A percentile compares a stretch with the other conserved stretches of the same genome.
These are phyloP conservation scores for Eragrostis tef DNA, from an alignment of 202 grass and related monocot species.

Conservation along the genomic window DNA sequence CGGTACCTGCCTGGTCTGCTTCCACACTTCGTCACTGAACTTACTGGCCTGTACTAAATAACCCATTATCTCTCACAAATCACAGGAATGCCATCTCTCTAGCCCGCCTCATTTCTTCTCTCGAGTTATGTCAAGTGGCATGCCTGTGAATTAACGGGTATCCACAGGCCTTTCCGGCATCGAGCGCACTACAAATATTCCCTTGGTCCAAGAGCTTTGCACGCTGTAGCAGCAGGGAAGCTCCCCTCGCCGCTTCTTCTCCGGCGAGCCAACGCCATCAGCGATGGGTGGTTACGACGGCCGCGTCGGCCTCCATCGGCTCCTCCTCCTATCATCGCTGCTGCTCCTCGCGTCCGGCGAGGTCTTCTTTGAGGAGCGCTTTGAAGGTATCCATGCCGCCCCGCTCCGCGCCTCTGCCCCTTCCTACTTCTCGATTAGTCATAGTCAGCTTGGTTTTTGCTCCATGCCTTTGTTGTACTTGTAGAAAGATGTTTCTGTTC, in stretches of 20 bases:
- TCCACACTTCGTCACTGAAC: neutral
- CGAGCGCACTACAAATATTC: constrained; percentile 54
- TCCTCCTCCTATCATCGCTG: constrained; percentile 57
- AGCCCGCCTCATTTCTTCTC: neutral
- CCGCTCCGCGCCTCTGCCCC: neutral
- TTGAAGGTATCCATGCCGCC: constrained; percentile 65
- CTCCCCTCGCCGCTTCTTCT: neutral
- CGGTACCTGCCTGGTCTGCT: neutral
- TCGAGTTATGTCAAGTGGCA: neutral
- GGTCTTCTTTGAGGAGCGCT: constrained; percentile 95
- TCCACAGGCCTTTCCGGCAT: neutral
- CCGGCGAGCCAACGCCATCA: constrained; percentile 29
- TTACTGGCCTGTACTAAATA: neutral
- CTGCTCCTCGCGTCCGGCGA: constrained; percentile 65
- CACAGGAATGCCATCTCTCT: constrained; percentile 21
- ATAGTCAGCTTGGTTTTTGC: neutral
- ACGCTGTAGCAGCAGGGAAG: constrained; percentile 7
- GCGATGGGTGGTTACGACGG: constrained; percentile 36
- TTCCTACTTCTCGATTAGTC: constrained; percentile 7
- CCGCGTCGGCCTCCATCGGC: neutral
- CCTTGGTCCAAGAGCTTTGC: constrained; percentile 14
- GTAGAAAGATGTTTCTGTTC: constrained; percentile 3
- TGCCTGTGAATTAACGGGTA: constrained; percentile 4
- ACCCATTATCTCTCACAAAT: neutral
- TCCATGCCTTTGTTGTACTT: neutral